These are phyloP conservation scores for Butyriboletus loyo DNA, from an alignment of 768 basidiomycete genomes.

Conservation along the genomic window DNA sequence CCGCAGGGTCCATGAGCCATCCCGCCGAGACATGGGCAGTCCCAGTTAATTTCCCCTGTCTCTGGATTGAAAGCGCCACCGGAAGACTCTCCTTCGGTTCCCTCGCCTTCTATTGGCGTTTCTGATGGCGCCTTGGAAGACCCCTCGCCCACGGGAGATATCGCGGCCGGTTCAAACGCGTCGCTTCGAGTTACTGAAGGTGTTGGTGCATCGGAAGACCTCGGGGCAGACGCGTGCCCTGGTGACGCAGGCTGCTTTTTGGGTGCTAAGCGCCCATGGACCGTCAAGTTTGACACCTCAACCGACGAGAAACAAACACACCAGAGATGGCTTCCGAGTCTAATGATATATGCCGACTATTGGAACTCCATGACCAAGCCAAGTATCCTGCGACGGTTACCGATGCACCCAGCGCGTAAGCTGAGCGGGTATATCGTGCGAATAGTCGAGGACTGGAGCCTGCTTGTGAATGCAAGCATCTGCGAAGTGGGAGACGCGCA, in stretches of 20 bases:
- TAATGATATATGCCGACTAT: constrained; percentile 43
- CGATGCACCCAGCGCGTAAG: constrained; percentile 43
- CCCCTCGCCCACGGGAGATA: constrained; percentile 2
- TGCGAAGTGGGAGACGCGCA: constrained; percentile 50
- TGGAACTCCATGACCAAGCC: constrained; percentile 45
- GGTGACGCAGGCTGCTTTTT: constrained; percentile 11
- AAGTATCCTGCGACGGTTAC: constrained; percentile 44
- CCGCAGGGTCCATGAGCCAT: constrained; percentile 99
- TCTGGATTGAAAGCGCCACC: constrained; percentile 85
- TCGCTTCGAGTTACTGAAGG: constrained; percentile 13
- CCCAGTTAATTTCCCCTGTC: constrained; percentile 99
- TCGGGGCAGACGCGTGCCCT: constrained; percentile 2
- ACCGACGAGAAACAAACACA: constrained; percentile 12
- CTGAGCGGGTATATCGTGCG: constrained; percentile 26
- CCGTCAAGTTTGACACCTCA: neutral
- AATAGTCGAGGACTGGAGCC: constrained; percentile 19
- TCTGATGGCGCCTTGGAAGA: constrained; percentile 8
- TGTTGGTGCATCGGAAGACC: constrained; percentile 18
- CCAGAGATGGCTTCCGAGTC: constrained; percentile 39
- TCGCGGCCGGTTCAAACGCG: constrained; percentile 14
- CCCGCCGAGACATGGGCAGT: constrained; percentile 97
- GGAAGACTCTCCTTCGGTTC: constrained; percentile 26
- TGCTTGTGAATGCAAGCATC: constrained; percentile 48
- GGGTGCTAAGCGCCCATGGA: constrained; percentile 9
- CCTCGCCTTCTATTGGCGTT: constrained; percentile 19